Evolutionary conservation across 352 stramenopile genomes (phyloP).

Genomic region (Phytopythium helicoides): DNA sequence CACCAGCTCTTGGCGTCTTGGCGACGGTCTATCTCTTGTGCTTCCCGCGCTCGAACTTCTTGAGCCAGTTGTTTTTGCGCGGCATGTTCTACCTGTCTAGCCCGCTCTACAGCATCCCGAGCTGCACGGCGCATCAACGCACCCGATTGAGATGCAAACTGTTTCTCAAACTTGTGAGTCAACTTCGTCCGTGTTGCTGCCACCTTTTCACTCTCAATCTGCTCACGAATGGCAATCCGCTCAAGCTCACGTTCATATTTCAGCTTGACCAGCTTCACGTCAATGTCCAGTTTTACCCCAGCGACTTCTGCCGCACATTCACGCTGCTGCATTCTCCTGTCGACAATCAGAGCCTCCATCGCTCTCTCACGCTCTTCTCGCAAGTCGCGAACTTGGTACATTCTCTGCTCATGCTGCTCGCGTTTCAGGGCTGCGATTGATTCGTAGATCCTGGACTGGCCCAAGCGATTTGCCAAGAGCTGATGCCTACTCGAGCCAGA

Average conservation of each 20-base stretch:
- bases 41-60: conserved; percentile 27
- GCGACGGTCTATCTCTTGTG: conserved; percentile 32
- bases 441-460: conserved; percentile 21
- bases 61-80: conserved; percentile 24
- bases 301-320: conserved; percentile 57
- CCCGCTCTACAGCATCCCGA: conserved; percentile 31
- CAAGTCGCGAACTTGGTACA: conserved; percentile 50
- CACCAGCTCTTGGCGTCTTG: conserved; percentile 69
- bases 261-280: conserved; percentile 66
- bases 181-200: conserved; percentile 33
- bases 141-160: conserved; percentile 54
- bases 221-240: conserved; percentile 36
- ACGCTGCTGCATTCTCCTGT: conserved; percentile 62
- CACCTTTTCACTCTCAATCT: conserved; percentile 51
- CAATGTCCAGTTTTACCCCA: conserved; percentile 55
- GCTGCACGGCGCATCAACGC: conserved; percentile 67
- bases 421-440: conserved; percentile 36
- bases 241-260: conserved; percentile 54
- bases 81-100: conserved; percentile 8
- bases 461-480: conserved; percentile 48
- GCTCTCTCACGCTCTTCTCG: conserved; percentile 64
- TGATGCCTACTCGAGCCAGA: conserved; percentile 48
- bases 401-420: conserved; percentile 37
- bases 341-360: conserved; percentile 62
- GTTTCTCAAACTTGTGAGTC: conserved; percentile 46